Base-by-base conservation (phyloP, 2,329 filamentous ascomycete species). In the Cordyceps javanica region DNA sequence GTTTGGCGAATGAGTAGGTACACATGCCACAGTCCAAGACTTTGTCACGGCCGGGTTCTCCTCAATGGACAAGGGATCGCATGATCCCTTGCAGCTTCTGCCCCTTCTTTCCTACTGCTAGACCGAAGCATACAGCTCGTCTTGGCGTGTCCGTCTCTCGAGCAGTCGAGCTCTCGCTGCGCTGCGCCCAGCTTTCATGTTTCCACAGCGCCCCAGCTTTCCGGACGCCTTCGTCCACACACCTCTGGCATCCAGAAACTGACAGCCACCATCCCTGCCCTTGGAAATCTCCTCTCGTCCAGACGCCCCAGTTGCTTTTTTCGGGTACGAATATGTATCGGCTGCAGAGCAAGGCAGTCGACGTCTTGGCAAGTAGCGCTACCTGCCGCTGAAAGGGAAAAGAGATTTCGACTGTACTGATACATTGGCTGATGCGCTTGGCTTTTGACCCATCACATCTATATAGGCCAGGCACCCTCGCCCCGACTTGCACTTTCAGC, bases 401-500 rank as follows among this genome's bases (percentile, higher is more conserved):
- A 48, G 25, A 21, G 34, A 32, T n/a, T 3, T 26, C 16, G 26
- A 10, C 36, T n/a, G n/a, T n/a, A n/a, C n/a, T n/a, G n/a, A n/a
- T n/a, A n/a, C 28, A 46, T 41, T 32, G 26, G 28, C 11, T 51
- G 13, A 26, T 28, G 34, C 26, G 30, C 46, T 19, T 36, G 11
- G 41, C 44, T 51, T 39, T 39, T 19, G 23, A 21, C 26, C 30
- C 13, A 21, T 14, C 28, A n/a, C 36, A 58, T 32, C 38, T 58
- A 58, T 54, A 58, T 58, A 58, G 49, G 45, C 56, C 26, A 10
- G 32, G 34, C 25, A 32, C 25, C 34, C 49, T 54, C 49, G 26
- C 19, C 13, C n/a, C 21, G 10, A 9, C 32, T 41, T 26, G 2
- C 8, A 16, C 16, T 19, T 23, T 4, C 23, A 13, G n/a, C n/a